These are phyloP conservation scores for Bipolaris sorokiniana DNA, from an alignment of 2,329 filamentous ascomycete genomes.

Conservation along the genomic window DNA sequence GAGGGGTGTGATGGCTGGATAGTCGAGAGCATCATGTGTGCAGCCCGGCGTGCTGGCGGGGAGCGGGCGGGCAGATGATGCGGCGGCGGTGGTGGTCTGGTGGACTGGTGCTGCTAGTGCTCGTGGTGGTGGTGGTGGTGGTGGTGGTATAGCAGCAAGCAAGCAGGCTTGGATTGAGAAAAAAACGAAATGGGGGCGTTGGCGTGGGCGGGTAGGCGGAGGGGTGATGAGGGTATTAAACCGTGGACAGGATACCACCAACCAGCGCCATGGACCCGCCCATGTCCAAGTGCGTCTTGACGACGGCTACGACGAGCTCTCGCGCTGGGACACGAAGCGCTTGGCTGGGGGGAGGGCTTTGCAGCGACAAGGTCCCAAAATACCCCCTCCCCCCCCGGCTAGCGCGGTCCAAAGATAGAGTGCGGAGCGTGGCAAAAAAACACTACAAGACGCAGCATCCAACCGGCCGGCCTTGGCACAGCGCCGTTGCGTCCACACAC, in stretches of 20 bases:
- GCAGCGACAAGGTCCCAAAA: conserved; percentile 11
- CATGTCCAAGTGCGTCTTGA: too few relatives aligned
- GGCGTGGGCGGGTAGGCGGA: background rate
- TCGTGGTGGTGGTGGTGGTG: background rate
- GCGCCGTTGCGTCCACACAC: conserved; percentile 2
- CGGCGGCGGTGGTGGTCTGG: background rate
- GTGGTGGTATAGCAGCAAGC: background rate
- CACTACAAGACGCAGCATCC: background rate
- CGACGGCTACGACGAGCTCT: too few relatives aligned
- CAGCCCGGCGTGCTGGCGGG: conserved; percentile 1
- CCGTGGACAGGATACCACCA: background rate
- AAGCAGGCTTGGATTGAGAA: background rate
- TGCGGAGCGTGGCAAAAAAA: conserved; percentile 9
- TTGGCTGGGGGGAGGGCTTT: conserved; percentile 9
- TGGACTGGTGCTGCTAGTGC: too few relatives aligned
- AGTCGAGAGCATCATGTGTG: conserved; percentile 47
- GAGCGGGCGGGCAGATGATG: conserved; percentile 15
- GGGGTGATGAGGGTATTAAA: conserved; percentile 14
- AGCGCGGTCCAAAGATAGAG: conserved; percentile 17
- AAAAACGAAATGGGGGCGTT: background rate
- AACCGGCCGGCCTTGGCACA: conserved; percentile 2
- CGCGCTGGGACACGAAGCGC: conserved; percentile 14
- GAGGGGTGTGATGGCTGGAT: conserved; percentile 38
- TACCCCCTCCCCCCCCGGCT: conserved; percentile 4
- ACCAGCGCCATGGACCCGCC: conserved; percentile 3